Evolutionary conservation across 2,329 filamentous ascomycete genomes (phyloP).

Genomic region (Apiospora rasikravindrae): DNA sequence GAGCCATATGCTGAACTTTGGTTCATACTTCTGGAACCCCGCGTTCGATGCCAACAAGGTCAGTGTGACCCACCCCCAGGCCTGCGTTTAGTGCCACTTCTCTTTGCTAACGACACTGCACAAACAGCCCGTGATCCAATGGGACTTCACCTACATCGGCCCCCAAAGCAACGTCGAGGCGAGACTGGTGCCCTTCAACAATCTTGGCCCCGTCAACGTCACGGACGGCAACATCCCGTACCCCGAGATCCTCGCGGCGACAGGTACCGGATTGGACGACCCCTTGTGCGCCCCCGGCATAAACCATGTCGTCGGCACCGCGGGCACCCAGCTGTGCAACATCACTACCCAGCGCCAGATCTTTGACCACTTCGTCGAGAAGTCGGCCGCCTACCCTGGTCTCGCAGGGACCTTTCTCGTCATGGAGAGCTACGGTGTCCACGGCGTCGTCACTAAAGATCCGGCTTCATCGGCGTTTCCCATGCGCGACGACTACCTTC

Average conservation of each 20-base stretch:
- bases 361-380: constrained; percentile 28
- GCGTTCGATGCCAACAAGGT: background rate
- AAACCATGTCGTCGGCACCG: constrained; percentile 22
- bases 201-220: constrained; percentile 24
- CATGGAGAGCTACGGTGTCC: constrained; percentile 33
- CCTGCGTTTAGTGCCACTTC: no score
- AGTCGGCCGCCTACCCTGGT: constrained; percentile 23
- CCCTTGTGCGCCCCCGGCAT: background rate
- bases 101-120: constrained; percentile 18
- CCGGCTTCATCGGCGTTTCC: constrained; percentile 46
- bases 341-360: constrained; percentile 31
- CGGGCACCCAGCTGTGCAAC: constrained; percentile 31
- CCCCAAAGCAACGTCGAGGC: constrained; percentile 29
- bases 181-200: constrained; percentile 30
- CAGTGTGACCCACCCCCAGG: no score
- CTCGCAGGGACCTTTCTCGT: constrained; percentile 20
- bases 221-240: constrained; percentile 28
- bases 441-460: constrained; percentile 21
- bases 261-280: constrained; percentile 7
- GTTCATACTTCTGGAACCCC: background rate
- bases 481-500: constrained; percentile 38
- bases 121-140: constrained; percentile 29
- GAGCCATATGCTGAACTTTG: background rate
- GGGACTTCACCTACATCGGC: constrained; percentile 33
- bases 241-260: constrained; percentile 23